Conservation (phyloP, 345 rosid genomes). For the Cardiospermum halicacabum region DNA sequence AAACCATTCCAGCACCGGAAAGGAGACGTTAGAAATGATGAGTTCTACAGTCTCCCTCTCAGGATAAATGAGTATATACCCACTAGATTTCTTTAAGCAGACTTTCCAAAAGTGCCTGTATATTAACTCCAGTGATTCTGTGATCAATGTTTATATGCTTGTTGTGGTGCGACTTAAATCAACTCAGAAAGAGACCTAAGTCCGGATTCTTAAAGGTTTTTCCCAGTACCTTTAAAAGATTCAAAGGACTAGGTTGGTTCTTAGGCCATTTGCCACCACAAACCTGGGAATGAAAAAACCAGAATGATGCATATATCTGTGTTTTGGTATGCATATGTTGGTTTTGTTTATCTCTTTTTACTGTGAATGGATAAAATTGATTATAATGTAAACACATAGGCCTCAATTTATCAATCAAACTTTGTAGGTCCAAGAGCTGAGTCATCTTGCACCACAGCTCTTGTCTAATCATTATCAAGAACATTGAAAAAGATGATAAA, state of each 20-base stretch:
- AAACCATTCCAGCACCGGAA: slow-evolving; percentile 66
- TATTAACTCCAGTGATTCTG: background rate
- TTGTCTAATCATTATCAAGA: background rate
- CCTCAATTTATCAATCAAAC: background rate
- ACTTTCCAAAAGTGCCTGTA: slow-evolving; percentile 1
- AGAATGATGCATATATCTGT: background rate
- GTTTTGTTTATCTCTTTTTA: too few relatives aligned
- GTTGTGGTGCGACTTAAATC: background rate
- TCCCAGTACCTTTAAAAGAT: background rate
- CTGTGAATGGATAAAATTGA: too few relatives aligned
- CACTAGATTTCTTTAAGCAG: slow-evolving; percentile 48
- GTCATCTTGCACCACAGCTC: background rate
- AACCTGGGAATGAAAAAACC: background rate
- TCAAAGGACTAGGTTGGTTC: background rate
- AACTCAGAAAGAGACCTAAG: background rate
- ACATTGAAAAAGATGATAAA: background rate
- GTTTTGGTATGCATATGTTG: background rate
- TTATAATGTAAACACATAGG: too few relatives aligned
- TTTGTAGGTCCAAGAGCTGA: background rate
- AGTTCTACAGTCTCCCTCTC: slow-evolving; percentile 72
- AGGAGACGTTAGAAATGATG: slow-evolving; percentile 68
- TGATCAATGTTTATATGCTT: slow-evolving; percentile 11
- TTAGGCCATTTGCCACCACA: background rate
- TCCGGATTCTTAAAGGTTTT: background rate
- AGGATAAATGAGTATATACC: slow-evolving; percentile 52